Evolutionary conservation across 768 basidiomycete genomes (phyloP).

Genomic region (Tricholoma bakamatsutake): DNA sequence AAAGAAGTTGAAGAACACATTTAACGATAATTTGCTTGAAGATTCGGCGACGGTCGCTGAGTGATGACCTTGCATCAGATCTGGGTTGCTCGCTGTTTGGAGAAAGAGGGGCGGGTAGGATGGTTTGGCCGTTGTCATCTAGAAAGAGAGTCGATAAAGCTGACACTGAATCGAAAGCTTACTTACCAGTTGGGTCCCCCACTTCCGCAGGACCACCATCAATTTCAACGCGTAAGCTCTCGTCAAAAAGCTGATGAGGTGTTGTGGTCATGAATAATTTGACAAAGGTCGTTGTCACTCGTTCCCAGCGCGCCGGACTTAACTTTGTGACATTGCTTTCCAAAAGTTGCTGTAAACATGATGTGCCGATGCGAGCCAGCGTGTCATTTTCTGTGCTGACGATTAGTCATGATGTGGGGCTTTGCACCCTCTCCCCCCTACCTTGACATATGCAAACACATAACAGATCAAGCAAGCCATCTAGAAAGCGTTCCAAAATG

Average conservation of each 20-base stretch:
- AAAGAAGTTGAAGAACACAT: constrained; percentile 92
- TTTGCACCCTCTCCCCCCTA: constrained; percentile 27
- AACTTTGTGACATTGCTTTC: constrained; percentile 91
- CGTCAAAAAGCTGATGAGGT: constrained; percentile 95
- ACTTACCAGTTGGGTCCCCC: constrained; percentile 39
- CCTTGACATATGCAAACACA: constrained; percentile 99
- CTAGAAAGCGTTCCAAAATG: constrained; percentile 82
- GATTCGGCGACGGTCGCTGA: constrained; percentile 69
- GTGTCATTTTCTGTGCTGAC: constrained; percentile 87
- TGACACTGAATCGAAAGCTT: background rate
- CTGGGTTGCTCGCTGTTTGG: constrained; percentile 56
- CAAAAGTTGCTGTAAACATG: constrained; percentile 92
- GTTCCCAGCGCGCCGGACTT: constrained; percentile 81
- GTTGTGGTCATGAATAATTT: constrained; percentile 97
- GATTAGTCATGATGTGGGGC: constrained; percentile 1
- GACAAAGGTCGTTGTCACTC: constrained; percentile 87
- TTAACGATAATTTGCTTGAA: constrained; percentile 99
- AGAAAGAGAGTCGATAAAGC: background rate
- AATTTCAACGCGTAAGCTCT: constrained; percentile 80
- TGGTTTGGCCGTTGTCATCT: constrained; percentile 63
- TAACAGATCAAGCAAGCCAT: constrained; percentile 88
- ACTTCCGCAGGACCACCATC: constrained; percentile 52
- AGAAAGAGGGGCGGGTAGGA: constrained; percentile 85
- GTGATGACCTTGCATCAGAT: constrained; percentile 44
- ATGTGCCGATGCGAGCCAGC: constrained; percentile 93